Evolutionary conservation across 345 rosid genomes (phyloP).

Genomic region (Limnanthes douglasii): DNA sequence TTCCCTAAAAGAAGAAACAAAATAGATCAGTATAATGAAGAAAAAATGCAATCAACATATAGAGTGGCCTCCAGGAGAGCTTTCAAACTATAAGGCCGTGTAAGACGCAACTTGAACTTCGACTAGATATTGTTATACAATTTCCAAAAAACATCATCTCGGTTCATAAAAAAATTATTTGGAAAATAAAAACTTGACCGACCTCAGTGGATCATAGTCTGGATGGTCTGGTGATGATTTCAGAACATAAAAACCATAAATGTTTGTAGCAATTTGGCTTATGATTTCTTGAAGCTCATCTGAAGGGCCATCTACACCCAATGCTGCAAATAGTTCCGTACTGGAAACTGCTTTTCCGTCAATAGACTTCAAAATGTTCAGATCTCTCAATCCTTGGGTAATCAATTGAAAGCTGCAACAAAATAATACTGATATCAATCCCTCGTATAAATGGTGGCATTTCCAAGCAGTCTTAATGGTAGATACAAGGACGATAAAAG

Average conservation of each 20-base stretch:
- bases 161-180: not conserved
- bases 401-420: conserved; percentile 42
- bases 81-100: too few species aligned
- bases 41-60: not conserved
- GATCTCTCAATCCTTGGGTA: conserved; percentile 44
- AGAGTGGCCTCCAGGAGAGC: too few species aligned
- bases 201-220: conserved; percentile 58
- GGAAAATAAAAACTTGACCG: conserved; percentile 4
- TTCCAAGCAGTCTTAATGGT: not conserved
- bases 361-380: conserved; percentile 43
- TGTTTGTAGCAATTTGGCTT: conserved; percentile 32
- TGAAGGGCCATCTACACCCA: conserved; percentile 42
- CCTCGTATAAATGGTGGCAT: too few species aligned
- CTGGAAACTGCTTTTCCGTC: conserved; percentile 60
- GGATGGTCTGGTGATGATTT: conserved; percentile 47
- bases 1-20: conserved; percentile 23
- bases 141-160: not conserved
- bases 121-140: not conserved
- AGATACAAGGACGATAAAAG: not conserved
- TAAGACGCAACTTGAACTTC: too few species aligned
- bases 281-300: conserved; percentile 43
- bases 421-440: conserved; percentile 3
- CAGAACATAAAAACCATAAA: conserved; percentile 37
- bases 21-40: conserved; percentile 1
- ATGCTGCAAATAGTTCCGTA: conserved; percentile 33